phyloP scores from a whole-genome alignment of 352 stramenopile species.

The Pythium biforme region DNA sequence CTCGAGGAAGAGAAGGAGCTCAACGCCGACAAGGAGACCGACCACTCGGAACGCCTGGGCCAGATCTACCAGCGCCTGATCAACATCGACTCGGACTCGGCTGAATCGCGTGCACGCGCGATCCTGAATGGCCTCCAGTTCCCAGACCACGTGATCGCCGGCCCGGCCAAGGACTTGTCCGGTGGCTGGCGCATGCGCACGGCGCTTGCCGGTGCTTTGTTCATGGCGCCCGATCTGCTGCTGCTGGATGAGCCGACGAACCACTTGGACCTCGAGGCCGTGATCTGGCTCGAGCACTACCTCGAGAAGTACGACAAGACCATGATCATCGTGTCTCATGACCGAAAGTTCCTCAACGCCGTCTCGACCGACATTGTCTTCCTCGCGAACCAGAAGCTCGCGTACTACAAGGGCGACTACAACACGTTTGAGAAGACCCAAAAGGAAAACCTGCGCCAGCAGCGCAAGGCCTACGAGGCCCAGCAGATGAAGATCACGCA shows the following conservation, averaged over 20 bases:
- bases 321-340: conserved; percentile 94
- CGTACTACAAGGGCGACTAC: conserved; percentile 95
- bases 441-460: conserved; percentile 93
- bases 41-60: conserved; percentile 59
- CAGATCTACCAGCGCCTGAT: conserved; percentile 87
- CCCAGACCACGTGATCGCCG: conserved; percentile 88
- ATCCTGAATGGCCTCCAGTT: conserved; percentile 96
- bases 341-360: conserved; percentile 96
- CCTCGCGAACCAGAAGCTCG: conserved; percentile 91
- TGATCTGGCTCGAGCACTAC: conserved; percentile 93
- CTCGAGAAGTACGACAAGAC: conserved; percentile 92
- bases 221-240: conserved; percentile 94
- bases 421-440: conserved; percentile 95
- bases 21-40: conserved; percentile 52
- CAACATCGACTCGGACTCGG: conserved; percentile 89
- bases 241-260: conserved; percentile 90
- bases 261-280: conserved; percentile 88
- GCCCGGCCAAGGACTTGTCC: conserved; percentile 89
- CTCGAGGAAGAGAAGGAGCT: conserved; percentile 94
- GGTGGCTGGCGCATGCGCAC: conserved; percentile 95
- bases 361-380: conserved; percentile 96
- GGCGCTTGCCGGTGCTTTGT: conserved; percentile 92
- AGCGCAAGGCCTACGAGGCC: conserved; percentile 87
- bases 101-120: conserved; percentile 85
- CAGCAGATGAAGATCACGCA: conserved; percentile 90